Evolutionary conservation across 2,329 filamentous ascomycete genomes (phyloP), one percentile per base, ranked within the genome.

Genomic region (Botrytis aclada): DNA sequence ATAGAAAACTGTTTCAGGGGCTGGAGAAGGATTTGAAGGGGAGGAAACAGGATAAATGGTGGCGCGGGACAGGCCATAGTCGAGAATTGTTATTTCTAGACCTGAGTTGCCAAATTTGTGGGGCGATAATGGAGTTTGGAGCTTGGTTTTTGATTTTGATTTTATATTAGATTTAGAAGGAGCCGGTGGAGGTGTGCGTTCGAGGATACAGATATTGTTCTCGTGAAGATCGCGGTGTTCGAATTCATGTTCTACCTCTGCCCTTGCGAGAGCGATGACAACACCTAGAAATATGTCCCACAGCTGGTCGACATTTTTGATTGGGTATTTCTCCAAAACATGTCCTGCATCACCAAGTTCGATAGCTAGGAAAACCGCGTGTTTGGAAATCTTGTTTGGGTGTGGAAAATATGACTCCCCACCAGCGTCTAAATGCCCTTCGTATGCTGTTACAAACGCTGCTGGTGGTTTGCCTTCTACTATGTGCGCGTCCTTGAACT

Each of bases 141-240:
- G 47, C 66, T 51, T 29, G 14, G 47, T 29, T 56, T 71, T 69
- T 18, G 64, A 43, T 25, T 69, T 74, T 0, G 67, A 32, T 22
- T 47, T 41, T 7, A 29, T n/a, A 14, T 64, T 67, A 4, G n/a
- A 3, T 22, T 20, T 58, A 16, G n/a, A 1, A 20, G 37, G 29
- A 18, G 10, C 29, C 18, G n/a, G 1, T 9, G 12, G 18, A 25
- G 65, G n/a, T 37, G 51, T n/a, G 4, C 32, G 25, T 58, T 56
- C 69, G n/a, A 56, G 62, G 16, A 91, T 84, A 75, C 89, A 91
- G 25, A 91, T 80, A 75, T 91, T 91, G 7, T 89, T 89, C 75
- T 91, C 89, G 76, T 91, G 89, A 6, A 91, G 83, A 77, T 91
- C 89, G 9, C 89, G 87, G 77, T 91, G 89, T 88, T 91, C 89